A percentile compares a stretch with the other conserved stretches of the same genome.
Conservation (phyloP, 2,329 filamentous ascomycete species). For the Purpureocillium lavendulum region DNA sequence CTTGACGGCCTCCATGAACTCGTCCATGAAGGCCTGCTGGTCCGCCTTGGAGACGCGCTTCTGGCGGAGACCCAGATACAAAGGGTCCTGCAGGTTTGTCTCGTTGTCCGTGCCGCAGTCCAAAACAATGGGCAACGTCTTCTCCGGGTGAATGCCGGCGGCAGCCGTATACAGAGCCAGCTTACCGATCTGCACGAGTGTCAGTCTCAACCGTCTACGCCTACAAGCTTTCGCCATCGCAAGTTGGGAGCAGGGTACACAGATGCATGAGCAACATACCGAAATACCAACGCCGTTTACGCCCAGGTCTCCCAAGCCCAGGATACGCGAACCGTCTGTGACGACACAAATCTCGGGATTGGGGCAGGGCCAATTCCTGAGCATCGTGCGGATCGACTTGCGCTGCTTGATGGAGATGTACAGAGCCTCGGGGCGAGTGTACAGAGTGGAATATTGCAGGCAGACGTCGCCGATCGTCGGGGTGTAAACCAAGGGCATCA, state of each 20-base stretch:
- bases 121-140: slow-evolving; percentile 65
- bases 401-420: slow-evolving; percentile 95
- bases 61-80: slow-evolving; percentile 85
- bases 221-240: no score
- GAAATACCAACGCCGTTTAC: slow-evolving; percentile 98
- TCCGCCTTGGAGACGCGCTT: slow-evolving; percentile 71
- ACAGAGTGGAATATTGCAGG: slow-evolving; percentile 90
- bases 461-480: slow-evolving; percentile 94
- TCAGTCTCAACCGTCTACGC: background rate
- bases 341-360: slow-evolving; percentile 94
- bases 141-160: slow-evolving; percentile 86
- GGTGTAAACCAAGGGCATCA: slow-evolving; percentile 81
- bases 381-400: slow-evolving; percentile 79
- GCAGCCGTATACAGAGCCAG: slow-evolving; percentile 90
- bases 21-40: slow-evolving; percentile 89
- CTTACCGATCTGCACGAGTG: slow-evolving; percentile 64
- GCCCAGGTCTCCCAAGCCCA: slow-evolving; percentile 88
- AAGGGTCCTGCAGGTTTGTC: slow-evolving; percentile 55
- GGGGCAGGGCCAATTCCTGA: slow-evolving; percentile 85
- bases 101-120: slow-evolving; percentile 62
- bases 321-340: slow-evolving; percentile 88
- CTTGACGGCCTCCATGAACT: slow-evolving; percentile 87
- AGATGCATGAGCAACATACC: slow-evolving; percentile 38
- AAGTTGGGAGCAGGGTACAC: background rate
- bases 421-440: slow-evolving; percentile 88